These are phyloP conservation scores for Canavalia ensiformis DNA, from an alignment of 306 rosid genomes.

Conservation along the genomic window DNA sequence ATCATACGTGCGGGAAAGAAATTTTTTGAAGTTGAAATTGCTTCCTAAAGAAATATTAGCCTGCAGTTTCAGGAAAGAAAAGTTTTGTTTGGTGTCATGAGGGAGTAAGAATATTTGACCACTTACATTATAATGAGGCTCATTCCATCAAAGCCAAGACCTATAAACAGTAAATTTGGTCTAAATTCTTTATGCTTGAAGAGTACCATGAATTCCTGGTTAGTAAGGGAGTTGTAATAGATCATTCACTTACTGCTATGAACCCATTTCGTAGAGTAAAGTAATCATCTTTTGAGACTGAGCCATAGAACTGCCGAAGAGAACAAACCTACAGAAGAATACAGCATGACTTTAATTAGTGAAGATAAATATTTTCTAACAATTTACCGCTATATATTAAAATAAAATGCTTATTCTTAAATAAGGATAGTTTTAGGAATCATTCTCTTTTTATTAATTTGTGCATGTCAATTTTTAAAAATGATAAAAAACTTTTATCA, in stretches of 20 bases:
- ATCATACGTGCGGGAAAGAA: conserved; percentile 67
- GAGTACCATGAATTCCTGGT: conserved; percentile 29
- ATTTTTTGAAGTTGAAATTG: conserved; percentile 68
- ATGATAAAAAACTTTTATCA: no score
- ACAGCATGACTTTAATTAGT: background rate
- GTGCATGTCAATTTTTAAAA: no score
- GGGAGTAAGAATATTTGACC: conserved; percentile 4
- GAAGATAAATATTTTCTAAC: background rate
- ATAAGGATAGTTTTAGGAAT: no score
- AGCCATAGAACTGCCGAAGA: conserved; percentile 62
- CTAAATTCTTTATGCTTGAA: background rate
- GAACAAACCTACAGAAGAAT: conserved; percentile 59
- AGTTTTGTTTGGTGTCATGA: conserved; percentile 3
- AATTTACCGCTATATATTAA: no score
- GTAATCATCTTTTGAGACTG: conserved; percentile 73
- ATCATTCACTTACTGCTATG: conserved; percentile 59
- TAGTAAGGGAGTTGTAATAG: conserved; percentile 2
- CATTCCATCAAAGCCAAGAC: background rate
- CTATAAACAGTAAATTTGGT: conserved; percentile 10
- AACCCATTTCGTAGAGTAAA: conserved; percentile 74
- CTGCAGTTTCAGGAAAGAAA: conserved; percentile 47
- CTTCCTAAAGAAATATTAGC: conserved; percentile 62
- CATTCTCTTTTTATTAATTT: no score
- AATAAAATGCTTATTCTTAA: no score
- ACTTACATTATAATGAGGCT: background rate